Evolutionary conservation across 192 early-diverging fungal genomes (phyloP), one percentile per base, ranked within the genome.

Genomic region (Kickxella alabastrina): DNA sequence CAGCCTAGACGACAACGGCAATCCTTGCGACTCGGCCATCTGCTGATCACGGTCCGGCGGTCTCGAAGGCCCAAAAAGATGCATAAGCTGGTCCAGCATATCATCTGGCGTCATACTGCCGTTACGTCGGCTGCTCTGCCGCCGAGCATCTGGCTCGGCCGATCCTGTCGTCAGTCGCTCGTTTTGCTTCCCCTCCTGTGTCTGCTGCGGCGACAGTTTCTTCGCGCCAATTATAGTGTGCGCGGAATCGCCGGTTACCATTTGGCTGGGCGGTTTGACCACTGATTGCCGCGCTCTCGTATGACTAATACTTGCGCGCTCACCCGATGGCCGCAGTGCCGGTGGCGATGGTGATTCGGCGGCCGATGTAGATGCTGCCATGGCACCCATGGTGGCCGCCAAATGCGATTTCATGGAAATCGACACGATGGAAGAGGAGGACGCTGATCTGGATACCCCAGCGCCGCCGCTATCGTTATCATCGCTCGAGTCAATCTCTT

Each of bases 11-110:
- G 71, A 62, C 12, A 75, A 47, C 21, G 71, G 71, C 37, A 75
- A 48, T 3, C 71, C 71, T 45, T 75, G 71, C 13, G 59, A 43
- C 46, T 75, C 71, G 21, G 71, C 71, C 52, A 75, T 27, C 47
- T 65, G 63, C 56, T 67, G 71, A 32, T 51, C 40, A 1, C 47
- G 36, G 56, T 32, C 35, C 2, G 62, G 62, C 27, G 63, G 56
- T 13, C 52, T 39, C 5, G 64, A 57, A 4, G 65, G 56, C 29
- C 52, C 51, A 46, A 75, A 75, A 10, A 75, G 57, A n/a, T 46
- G 59, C 49, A 61, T 44, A 3, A 75, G 45, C 10, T 66, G 64
- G 36, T 35, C 42, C 21, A 67, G 19, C 59, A 75, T 55, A 17
- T 46, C 44, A 32, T 62, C 46, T 2, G 46, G n/a, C 6, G 46